These are phyloP conservation scores for Pseudogymnoascus sp. DNA, from an alignment of 2,329 filamentous ascomycete genomes.

Conservation along the genomic window DNA sequence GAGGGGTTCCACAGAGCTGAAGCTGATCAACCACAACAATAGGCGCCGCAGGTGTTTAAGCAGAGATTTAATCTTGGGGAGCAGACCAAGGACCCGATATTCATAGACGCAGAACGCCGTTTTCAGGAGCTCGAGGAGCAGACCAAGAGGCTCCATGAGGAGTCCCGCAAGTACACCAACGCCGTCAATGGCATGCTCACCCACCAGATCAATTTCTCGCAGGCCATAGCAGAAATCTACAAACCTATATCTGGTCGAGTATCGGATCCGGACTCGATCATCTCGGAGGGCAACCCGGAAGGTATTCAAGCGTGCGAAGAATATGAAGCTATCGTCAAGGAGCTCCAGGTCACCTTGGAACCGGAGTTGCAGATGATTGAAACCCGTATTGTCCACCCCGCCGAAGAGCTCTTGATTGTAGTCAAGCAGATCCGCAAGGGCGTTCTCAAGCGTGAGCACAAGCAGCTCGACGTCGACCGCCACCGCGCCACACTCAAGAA, in stretches of 20 bases:
- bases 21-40: conserved; percentile 19
- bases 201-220: conserved; percentile 97
- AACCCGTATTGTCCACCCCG: conserved; percentile 79
- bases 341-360: conserved; percentile 78
- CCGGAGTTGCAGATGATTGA: conserved; percentile 99
- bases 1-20: conserved; percentile 11
- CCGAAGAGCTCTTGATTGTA: conserved; percentile 87
- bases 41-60: conserved; percentile 89
- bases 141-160: conserved; percentile 94
- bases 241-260: conserved; percentile 94
- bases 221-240: conserved; percentile 94
- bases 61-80: conserved; percentile 93
- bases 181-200: conserved; percentile 97
- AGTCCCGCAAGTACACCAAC: conserved; percentile 95
- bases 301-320: conserved; percentile 94
- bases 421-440: conserved; percentile 94
- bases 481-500: conserved; percentile 81
- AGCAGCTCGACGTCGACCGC: conserved; percentile 92
- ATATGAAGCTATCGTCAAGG: conserved; percentile 85
- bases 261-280: conserved; percentile 81
- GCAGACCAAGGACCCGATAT: conserved; percentile 89
- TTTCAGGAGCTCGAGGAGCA: conserved; percentile 92
- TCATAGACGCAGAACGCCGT: conserved; percentile 86
- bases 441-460: conserved; percentile 86
- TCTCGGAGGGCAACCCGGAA: conserved; percentile 80